Conservation (phyloP, 345 rosid genomes). For the Orychophragmus violaceus region DNA sequence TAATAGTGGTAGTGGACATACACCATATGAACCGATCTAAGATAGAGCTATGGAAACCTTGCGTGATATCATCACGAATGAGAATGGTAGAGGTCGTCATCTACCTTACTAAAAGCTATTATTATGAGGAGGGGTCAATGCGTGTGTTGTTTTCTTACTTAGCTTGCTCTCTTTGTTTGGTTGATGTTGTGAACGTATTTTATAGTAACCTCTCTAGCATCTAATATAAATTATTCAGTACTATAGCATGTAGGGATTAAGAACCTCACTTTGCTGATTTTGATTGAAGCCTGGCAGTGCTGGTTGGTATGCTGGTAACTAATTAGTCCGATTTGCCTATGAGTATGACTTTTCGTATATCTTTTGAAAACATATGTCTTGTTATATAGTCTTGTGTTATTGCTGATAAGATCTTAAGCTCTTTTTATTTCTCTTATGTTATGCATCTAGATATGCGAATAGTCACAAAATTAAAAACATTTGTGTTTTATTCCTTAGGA, state of each 20-base stretch:
- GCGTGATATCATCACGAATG: too few species aligned
- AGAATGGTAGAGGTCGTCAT: too few species aligned
- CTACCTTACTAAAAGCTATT: too few species aligned
- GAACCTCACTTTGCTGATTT: neutral
- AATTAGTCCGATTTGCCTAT: neutral
- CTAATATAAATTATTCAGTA: too few species aligned
- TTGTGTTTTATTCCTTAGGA: conserved; percentile 37
- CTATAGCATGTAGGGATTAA: neutral
- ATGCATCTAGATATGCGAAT: neutral
- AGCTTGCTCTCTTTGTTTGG: conserved; percentile 1
- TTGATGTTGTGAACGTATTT: neutral
- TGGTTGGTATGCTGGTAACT: neutral
- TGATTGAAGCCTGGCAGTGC: neutral
- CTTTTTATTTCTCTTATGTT: neutral
- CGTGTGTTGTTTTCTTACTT: too few species aligned
- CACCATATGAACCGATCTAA: too few species aligned
- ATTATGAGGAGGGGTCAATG: too few species aligned
- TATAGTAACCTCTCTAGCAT: too few species aligned
- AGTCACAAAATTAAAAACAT: neutral
- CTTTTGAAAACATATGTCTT: neutral
- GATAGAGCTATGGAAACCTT: too few species aligned
- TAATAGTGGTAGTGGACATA: too few species aligned
- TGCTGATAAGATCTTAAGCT: conserved; percentile 1
- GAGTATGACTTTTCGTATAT: neutral
- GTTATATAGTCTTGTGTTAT: neutral